phyloP scores from a whole-genome alignment of 768 basidiomycete species.

The Hypholoma fasciculare region DNA sequence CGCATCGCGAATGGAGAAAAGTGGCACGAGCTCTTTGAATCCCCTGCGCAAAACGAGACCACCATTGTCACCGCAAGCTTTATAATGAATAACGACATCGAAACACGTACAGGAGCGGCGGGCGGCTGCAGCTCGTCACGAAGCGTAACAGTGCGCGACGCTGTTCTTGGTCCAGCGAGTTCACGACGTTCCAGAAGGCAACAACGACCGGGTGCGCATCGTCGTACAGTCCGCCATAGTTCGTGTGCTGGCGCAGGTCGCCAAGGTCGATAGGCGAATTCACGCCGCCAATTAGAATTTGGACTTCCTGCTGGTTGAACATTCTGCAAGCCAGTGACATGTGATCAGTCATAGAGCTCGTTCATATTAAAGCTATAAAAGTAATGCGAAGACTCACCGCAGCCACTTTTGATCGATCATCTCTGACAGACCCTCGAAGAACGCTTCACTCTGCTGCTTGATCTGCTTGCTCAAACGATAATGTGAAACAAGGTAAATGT shows the following conservation, averaged over 20 bases:
- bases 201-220: conserved; percentile 69
- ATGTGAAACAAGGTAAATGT: conserved; percentile 88
- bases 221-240: conserved; percentile 81
- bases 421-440: conserved; percentile 91
- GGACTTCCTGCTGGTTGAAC: conserved; percentile 97
- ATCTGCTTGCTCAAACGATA: conserved; percentile 91
- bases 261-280: conserved; percentile 83
- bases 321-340: conserved; percentile 50
- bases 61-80: not conserved
- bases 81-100: not conserved
- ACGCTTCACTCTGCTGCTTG: conserved; percentile 75
- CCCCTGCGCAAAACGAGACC: conserved; percentile 44
- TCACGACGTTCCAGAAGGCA: conserved; percentile 87
- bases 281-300: conserved; percentile 87
- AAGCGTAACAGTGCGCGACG: conserved; percentile 79
- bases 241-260: conserved; percentile 75
- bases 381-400: conserved; percentile 37
- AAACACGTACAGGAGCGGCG: conserved; percentile 68
- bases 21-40: conserved; percentile 84
- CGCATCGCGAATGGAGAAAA: conserved; percentile 85
- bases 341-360: not conserved
- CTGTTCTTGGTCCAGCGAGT: conserved; percentile 79
- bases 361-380: not conserved
- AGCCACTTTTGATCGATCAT: conserved; percentile 93
- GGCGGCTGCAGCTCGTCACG: conserved; percentile 90